A percentile compares a stretch with the other conserved stretches of the same genome.
phyloP scores from a whole-genome alignment of 306 rosid species.

The Dicorynia guianensis region DNA sequence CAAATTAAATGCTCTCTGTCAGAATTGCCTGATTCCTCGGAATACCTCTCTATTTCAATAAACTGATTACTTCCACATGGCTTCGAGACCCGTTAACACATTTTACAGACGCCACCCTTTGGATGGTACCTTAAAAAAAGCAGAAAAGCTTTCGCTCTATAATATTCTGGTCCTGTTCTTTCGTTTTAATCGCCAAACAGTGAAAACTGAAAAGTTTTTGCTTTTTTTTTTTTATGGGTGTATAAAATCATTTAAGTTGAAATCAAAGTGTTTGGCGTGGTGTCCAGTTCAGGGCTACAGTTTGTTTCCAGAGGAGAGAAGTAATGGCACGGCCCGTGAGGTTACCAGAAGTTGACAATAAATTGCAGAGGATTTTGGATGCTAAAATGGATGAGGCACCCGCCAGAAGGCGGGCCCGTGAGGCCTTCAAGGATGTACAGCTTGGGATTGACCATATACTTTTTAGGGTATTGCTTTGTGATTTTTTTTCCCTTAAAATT shows the following conservation, averaged over 20 bases:
- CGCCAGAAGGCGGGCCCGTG: slow-evolving; percentile 83
- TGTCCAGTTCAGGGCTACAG: slow-evolving; percentile 42
- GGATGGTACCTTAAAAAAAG: slow-evolving; percentile 14
- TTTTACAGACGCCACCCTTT: slow-evolving; percentile 15
- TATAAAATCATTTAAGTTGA: slow-evolving; percentile 17
- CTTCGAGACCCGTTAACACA: slow-evolving; percentile 42
- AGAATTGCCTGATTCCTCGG: too few species aligned
- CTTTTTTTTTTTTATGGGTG: not conserved
- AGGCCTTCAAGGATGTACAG: slow-evolving; percentile 78
- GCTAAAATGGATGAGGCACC: slow-evolving; percentile 73
- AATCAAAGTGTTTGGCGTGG: slow-evolving; percentile 23
- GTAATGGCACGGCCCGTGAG: slow-evolving; percentile 49
- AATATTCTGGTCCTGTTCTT: not conserved
- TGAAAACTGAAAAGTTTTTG: not conserved
- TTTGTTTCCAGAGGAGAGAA: slow-evolving; percentile 40
- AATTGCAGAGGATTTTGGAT: slow-evolving; percentile 67
- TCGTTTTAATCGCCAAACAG: not conserved
- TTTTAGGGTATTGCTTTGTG: slow-evolving; percentile 60
- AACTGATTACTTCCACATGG: slow-evolving; percentile 34
- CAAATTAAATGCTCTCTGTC: too few species aligned
- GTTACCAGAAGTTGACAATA: slow-evolving; percentile 60
- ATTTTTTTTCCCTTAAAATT: not conserved
- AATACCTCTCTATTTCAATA: not conserved
- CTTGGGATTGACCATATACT: slow-evolving; percentile 83
- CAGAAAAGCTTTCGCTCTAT: not conserved